These are phyloP conservation scores for Solanum ossicruentum DNA, from an alignment of 257 asterid genomes.

Conservation along the genomic window DNA sequence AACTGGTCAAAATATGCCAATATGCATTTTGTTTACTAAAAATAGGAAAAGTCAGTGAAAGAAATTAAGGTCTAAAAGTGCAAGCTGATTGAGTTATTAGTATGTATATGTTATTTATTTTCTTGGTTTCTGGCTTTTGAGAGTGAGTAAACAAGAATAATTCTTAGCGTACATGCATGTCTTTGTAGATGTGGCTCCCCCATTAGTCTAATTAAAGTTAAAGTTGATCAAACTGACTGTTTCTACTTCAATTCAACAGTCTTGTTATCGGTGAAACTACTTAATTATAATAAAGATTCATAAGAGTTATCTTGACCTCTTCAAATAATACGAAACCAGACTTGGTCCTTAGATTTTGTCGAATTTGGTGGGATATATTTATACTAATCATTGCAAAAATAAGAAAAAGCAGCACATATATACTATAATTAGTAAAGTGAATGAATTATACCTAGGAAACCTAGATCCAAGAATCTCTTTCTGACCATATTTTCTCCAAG, in stretches of 20 bases:
- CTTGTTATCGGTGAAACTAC: neutral
- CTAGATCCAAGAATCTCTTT: constrained; percentile 52
- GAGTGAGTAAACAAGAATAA: neutral
- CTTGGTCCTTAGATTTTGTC: neutral
- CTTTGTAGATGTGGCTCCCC: neutral
- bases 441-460: constrained; percentile 48
- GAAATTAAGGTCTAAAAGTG: neutral
- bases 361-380: neutral
- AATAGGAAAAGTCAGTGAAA: neutral
- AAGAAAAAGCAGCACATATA: neutral
- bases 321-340: neutral
- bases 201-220: neutral
- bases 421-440: neutral
- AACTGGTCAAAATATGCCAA: neutral
- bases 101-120: neutral
- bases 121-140: neutral
- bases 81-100: neutral
- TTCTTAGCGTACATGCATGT: neutral
- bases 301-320: neutral
- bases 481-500: constrained; percentile 91
- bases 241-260: neutral
- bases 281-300: neutral
- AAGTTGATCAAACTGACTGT: neutral
- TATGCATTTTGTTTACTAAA: neutral
- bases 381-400: neutral